phyloP scores from a whole-genome alignment of 2,329 filamentous ascomycete species.

The Cercospora janseana region DNA sequence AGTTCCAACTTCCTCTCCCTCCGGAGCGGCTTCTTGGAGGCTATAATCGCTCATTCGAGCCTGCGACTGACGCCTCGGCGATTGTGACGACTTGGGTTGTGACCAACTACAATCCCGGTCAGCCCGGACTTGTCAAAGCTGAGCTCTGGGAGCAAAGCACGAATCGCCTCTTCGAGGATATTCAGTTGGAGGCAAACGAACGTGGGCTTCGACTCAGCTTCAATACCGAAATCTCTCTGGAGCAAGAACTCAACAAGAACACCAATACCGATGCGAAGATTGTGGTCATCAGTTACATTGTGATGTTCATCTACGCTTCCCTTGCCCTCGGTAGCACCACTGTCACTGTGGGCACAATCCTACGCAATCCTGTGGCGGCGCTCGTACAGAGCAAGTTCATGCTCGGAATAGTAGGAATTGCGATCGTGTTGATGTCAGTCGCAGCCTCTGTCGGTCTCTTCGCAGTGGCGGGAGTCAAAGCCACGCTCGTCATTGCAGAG shows the following conservation, averaged over 20 bases:
- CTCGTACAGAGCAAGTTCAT: conserved; percentile 96
- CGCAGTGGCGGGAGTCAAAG: conserved; percentile 86
- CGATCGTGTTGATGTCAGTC: conserved; percentile 97
- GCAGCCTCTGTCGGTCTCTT: conserved; percentile 93
- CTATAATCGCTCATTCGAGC: conserved; percentile 57
- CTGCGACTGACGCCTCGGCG: conserved; percentile 70
- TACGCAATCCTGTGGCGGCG: conserved; percentile 77
- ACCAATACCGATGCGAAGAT: conserved; percentile 98
- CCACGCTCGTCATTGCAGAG: conserved; percentile 95
- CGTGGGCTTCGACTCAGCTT: conserved; percentile 87
- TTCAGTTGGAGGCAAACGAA: conserved; percentile 73
- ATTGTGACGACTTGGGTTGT: conserved; percentile 94
- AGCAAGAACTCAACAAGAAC: conserved; percentile 94
- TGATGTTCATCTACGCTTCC: conserved; percentile 98
- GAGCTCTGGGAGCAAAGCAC: conserved; percentile 88
- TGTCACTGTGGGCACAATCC: conserved; percentile 70
- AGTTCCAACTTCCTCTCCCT: conserved; percentile 84
- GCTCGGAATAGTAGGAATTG: conserved; percentile 86
- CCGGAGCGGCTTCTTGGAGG: conserved; percentile 84
- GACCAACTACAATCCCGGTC: conserved; percentile 76
- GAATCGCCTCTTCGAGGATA: conserved; percentile 68
- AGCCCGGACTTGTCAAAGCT: conserved; percentile 66
- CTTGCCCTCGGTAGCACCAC: conserved; percentile 87
- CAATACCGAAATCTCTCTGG: conserved; percentile 90
- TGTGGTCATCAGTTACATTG: conserved; percentile 90